phyloP scores from a whole-genome alignment of 1,284 basidiomycete genomes.

The Papiliotrema terrestris region DNA sequence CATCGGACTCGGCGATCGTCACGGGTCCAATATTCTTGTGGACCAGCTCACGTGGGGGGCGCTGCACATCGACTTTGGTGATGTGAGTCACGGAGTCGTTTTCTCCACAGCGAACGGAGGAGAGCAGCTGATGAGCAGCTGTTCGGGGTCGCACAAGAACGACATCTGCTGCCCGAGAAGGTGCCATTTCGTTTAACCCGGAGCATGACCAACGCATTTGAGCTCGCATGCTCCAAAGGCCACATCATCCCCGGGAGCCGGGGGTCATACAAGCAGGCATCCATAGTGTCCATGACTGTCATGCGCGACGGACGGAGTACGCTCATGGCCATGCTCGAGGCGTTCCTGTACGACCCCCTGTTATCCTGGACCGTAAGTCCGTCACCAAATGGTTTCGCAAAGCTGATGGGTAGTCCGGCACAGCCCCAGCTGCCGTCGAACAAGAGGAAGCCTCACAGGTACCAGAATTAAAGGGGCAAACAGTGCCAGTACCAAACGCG shows the following conservation, averaged over 20 bases:
- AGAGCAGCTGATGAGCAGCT: slow-evolving; percentile 17
- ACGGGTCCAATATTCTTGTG: slow-evolving; percentile 42
- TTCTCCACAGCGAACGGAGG: neutral
- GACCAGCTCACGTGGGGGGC: slow-evolving; percentile 45
- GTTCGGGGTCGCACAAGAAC: slow-evolving; percentile 34
- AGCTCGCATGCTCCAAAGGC: slow-evolving; percentile 34
- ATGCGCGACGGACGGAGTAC: slow-evolving; percentile 33
- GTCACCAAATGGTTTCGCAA: too few species aligned
- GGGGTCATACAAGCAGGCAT: slow-evolving; percentile 40
- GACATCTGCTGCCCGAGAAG: slow-evolving; percentile 35
- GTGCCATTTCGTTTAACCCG: slow-evolving; percentile 44
- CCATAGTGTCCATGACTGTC: slow-evolving; percentile 34
- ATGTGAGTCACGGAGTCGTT: slow-evolving; percentile 23
- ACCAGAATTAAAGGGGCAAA: too few species aligned
- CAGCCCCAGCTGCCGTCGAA: too few species aligned
- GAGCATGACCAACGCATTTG: slow-evolving; percentile 46
- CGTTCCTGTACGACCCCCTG: slow-evolving; percentile 84
- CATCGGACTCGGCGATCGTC: slow-evolving; percentile 43
- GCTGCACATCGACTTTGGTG: slow-evolving; percentile 46
- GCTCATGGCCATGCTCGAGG: slow-evolving; percentile 44
- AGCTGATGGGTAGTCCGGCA: too few species aligned
- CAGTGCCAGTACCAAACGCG: too few species aligned
- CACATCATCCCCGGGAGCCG: slow-evolving; percentile 31
- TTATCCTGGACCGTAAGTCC: slow-evolving; percentile 65
- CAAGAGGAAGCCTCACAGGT: too few species aligned